Evolutionary conservation across 2,329 filamentous ascomycete species (phyloP).

Genomic region (Aspergillus pseudoviridinutans): DNA sequence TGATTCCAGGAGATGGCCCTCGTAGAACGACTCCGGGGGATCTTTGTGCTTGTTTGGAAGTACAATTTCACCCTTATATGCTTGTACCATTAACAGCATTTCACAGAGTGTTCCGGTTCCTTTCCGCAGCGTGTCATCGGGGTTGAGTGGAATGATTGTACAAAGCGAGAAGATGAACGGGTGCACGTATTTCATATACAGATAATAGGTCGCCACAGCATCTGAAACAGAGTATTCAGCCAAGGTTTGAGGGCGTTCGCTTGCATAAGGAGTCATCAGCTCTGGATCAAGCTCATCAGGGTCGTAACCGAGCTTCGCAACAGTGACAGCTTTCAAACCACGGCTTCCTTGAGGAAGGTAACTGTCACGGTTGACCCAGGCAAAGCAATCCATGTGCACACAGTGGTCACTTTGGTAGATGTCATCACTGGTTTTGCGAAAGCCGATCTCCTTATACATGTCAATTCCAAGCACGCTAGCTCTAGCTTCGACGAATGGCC

Average conservation of each 20-base stretch:
- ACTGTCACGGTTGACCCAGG: conserved; percentile 98
- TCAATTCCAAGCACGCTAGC: conserved; percentile 94
- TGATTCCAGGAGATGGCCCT: conserved; percentile 91
- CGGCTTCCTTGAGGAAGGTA: conserved; percentile 96
- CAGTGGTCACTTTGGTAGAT: conserved; percentile 96
- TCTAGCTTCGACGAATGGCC: conserved; percentile 94
- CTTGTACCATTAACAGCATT: conserved; percentile 99
- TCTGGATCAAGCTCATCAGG: conserved; percentile 97
- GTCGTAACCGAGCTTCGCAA: conserved; percentile 96
- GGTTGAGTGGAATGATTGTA: conserved; percentile 88
- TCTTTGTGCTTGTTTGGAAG: conserved; percentile 94
- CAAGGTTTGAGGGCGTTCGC: conserved; percentile 84
- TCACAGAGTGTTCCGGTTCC: conserved; percentile 98
- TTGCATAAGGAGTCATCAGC: conserved; percentile 86
- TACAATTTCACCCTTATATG: conserved; percentile 86
- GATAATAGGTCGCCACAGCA: conserved; percentile 95
- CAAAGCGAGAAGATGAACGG: conserved; percentile 98
- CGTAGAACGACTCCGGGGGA: conserved; percentile 90
- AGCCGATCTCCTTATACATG: conserved; percentile 98
- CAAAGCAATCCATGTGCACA: conserved; percentile 98
- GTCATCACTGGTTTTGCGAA: conserved; percentile 90
- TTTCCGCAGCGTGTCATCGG: conserved; percentile 89
- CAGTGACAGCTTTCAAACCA: conserved; percentile 94
- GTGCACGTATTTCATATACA: conserved; percentile 99
- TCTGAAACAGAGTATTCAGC: conserved; percentile 99